phyloP scores from a whole-genome alignment of 1,284 basidiomycete species.

The Ceratobasidium sp. region DNA sequence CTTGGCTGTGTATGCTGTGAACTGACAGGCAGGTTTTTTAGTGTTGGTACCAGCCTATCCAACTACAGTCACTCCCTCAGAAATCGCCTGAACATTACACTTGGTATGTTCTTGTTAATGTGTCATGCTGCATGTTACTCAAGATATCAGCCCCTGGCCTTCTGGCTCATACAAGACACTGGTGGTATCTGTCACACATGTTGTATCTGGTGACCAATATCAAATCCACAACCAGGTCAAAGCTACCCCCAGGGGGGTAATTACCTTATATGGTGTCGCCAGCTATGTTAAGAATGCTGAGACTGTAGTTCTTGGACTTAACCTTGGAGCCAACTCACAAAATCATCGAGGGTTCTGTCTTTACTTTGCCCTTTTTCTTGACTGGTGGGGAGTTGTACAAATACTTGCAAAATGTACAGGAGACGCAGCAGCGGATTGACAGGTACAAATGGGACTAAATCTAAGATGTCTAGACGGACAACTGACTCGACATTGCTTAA shows the following conservation, averaged over 20 bases:
- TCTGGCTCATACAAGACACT: not conserved
- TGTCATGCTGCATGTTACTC: no score
- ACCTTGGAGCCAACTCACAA: not conserved
- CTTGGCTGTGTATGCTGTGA: not conserved
- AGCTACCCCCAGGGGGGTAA: not conserved
- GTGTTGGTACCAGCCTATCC: not conserved
- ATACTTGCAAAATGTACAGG: not conserved
- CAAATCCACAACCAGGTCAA: not conserved
- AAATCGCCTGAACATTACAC: not conserved
- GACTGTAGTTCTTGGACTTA: not conserved
- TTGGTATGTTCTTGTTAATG: not conserved
- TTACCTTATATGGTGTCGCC: not conserved
- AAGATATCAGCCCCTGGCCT: not conserved
- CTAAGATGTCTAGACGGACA: no score
- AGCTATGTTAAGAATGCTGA: no score
- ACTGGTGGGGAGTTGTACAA: not conserved
- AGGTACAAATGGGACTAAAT: not conserved
- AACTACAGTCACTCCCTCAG: not conserved
- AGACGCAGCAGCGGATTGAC: not conserved
- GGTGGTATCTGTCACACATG: conserved; percentile 23
- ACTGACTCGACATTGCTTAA: no score
- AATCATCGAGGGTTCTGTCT: not conserved
- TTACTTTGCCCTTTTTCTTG: not conserved
- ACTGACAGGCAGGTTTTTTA: not conserved
- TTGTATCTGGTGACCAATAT: not conserved